phyloP scores from a whole-genome alignment of 78 protist genomes.

The Anaeramoeba flamelloides region DNA sequence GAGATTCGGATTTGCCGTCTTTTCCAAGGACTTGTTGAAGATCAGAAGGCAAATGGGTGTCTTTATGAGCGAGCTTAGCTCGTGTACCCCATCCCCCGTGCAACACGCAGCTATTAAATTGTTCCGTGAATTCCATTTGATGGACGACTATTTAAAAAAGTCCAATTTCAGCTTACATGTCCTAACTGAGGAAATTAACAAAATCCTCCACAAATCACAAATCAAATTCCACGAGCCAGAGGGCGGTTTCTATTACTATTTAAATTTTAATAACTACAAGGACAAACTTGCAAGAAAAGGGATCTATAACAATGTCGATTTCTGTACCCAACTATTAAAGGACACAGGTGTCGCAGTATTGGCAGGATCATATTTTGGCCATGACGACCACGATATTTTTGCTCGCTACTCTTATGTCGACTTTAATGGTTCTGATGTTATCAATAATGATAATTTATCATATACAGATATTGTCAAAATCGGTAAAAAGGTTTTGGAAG shows the following conservation, averaged over 20 bases:
- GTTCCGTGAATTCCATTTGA: not conserved
- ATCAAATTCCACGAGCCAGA: not conserved
- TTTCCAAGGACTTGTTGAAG: not conserved
- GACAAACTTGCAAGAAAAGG: not conserved
- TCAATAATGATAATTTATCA: not conserved
- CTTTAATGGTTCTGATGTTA: not conserved
- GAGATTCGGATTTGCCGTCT: not conserved
- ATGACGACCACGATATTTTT: not conserved
- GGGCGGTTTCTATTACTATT: not conserved
- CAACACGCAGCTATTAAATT: not conserved
- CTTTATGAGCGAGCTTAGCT: not conserved
- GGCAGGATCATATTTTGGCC: not conserved
- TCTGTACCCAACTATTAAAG: not conserved
- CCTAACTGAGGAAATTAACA: not conserved
- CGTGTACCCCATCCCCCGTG: not conserved
- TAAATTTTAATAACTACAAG: not conserved
- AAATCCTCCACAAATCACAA: not conserved
- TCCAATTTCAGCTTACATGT: not conserved
- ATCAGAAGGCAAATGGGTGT: not conserved
- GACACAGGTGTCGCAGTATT: not conserved
- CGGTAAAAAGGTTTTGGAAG: too few relatives aligned
- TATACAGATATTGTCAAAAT: too few relatives aligned
- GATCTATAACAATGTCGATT: not conserved
- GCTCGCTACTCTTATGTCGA: not conserved
- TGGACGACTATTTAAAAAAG: not conserved